Conservation (phyloP, 163 green algal species). For the Chlamydomonas reinhardtii region DNA sequence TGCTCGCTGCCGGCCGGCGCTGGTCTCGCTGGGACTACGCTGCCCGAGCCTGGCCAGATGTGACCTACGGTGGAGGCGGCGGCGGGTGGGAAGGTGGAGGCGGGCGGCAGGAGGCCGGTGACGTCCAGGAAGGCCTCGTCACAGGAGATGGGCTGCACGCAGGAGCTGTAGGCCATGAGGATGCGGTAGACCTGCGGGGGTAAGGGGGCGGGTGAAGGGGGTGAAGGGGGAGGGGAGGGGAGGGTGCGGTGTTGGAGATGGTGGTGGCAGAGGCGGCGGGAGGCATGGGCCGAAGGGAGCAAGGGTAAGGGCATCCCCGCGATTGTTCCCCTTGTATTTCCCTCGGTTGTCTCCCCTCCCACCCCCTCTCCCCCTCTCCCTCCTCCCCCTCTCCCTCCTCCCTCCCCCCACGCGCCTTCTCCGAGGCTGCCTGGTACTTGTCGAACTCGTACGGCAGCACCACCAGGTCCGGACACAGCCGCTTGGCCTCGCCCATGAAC, state of each 20-base stretch:
- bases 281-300: too few species aligned
- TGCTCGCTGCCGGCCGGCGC: too few species aligned
- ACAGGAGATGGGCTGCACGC: slow-evolving; percentile 91
- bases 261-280: too few species aligned
- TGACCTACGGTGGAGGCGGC: not conserved
- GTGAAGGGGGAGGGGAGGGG: too few species aligned
- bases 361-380: too few species aligned
- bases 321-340: too few species aligned
- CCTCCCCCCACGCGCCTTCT: slow-evolving; percentile 61
- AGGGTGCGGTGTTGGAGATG: too few species aligned
- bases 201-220: not conserved
- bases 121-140: slow-evolving; percentile 97
- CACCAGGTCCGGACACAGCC: slow-evolving; percentile 90
- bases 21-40: too few species aligned
- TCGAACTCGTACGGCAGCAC: slow-evolving; percentile 98
- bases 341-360: too few species aligned
- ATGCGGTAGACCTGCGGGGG: slow-evolving; percentile 85
- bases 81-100: not conserved
- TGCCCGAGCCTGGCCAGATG: too few species aligned
- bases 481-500: slow-evolving; percentile 88
- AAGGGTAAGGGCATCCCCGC: too few species aligned
- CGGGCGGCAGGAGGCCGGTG: slow-evolving; percentile 65
- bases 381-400: not conserved
- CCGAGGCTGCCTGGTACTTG: slow-evolving; percentile 85
- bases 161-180: slow-evolving; percentile 74